phyloP scores from a whole-genome alignment of 306 rosid genomes.

The Mucuna pruriens region DNA sequence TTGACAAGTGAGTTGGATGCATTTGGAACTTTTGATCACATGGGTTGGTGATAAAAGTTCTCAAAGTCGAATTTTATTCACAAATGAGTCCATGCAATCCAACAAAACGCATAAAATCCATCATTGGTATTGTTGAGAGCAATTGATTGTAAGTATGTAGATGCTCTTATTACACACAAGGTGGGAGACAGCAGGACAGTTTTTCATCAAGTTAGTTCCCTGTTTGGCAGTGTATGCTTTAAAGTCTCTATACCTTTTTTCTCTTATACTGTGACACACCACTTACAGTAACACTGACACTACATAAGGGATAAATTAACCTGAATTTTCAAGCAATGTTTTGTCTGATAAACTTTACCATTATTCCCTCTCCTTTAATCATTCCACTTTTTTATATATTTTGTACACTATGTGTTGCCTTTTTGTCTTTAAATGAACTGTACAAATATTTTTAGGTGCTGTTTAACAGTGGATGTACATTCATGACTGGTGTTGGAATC shows the following conservation, averaged over 20 bases:
- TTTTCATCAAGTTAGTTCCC: background rate
- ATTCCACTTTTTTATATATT: constrained; percentile 22
- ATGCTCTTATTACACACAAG: constrained; percentile 12
- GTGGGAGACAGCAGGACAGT: constrained; percentile 37
- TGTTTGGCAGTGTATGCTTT: background rate
- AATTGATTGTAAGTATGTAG: constrained; percentile 27
- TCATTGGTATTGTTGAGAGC: constrained; percentile 8
- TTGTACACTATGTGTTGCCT: background rate
- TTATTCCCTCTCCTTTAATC: constrained; percentile 38
- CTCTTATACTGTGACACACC: background rate
- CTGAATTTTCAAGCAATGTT: constrained; percentile 44
- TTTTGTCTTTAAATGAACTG: background rate
- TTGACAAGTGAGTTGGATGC: constrained; percentile 31
- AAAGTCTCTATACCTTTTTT: background rate
- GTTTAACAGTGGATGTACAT: background rate
- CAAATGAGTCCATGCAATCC: constrained; percentile 11
- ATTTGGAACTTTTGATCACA: constrained; percentile 33
- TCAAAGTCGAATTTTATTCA: constrained; percentile 12
- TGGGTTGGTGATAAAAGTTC: constrained; percentile 22
- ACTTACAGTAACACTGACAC: constrained; percentile 26
- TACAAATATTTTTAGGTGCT: background rate
- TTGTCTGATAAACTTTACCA: constrained; percentile 28
- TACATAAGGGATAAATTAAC: constrained; percentile 25
- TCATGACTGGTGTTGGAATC: background rate
- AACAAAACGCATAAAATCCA: constrained; percentile 35